Evolutionary conservation across 169 alveolate genomes (phyloP).

Genomic region (Eimeria praecox): DNA sequence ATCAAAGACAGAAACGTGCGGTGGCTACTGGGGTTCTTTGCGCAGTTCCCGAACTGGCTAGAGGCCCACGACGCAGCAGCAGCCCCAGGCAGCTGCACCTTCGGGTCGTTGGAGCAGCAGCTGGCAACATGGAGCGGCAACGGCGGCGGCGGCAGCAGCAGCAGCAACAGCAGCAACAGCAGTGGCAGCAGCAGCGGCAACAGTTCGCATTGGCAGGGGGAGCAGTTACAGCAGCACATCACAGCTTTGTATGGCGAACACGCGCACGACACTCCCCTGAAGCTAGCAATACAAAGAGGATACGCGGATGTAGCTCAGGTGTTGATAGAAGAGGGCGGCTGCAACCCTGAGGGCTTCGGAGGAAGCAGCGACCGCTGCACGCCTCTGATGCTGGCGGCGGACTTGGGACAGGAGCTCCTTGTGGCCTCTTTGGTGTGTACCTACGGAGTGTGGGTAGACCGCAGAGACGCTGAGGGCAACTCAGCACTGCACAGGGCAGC

Average conservation of each 20-base stretch:
- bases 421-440: conserved; percentile 87
- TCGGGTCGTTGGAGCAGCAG: conserved; percentile 68
- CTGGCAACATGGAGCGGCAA: neutral
- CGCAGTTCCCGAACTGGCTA: conserved; percentile 39
- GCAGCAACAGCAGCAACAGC: conserved; percentile 8
- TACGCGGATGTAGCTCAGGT: conserved; percentile 85
- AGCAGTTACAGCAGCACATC: conserved; percentile 67
- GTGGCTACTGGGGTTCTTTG: conserved; percentile 17
- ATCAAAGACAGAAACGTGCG: conserved; percentile 49
- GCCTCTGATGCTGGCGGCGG: conserved; percentile 93
- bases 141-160: too few species aligned
- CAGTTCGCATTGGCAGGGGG: conserved; percentile 49
- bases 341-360: conserved; percentile 85
- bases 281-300: conserved; percentile 88
- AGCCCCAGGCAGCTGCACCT: conserved; percentile 69
- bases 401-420: conserved; percentile 88
- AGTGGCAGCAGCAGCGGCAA: conserved; percentile 38
- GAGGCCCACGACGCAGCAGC: conserved; percentile 72
- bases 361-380: conserved; percentile 83
- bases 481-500: conserved; percentile 89
- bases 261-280: conserved; percentile 86
- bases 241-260: conserved; percentile 26
- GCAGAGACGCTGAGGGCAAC: conserved; percentile 89
- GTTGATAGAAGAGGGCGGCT: conserved; percentile 86
- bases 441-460: conserved; percentile 89